A percentile compares a stretch with the other conserved stretches of the same genome.
Evolutionary conservation across 176 grass and related monocot genomes (phyloP).

Genomic region (Alloteropsis semialata): DNA sequence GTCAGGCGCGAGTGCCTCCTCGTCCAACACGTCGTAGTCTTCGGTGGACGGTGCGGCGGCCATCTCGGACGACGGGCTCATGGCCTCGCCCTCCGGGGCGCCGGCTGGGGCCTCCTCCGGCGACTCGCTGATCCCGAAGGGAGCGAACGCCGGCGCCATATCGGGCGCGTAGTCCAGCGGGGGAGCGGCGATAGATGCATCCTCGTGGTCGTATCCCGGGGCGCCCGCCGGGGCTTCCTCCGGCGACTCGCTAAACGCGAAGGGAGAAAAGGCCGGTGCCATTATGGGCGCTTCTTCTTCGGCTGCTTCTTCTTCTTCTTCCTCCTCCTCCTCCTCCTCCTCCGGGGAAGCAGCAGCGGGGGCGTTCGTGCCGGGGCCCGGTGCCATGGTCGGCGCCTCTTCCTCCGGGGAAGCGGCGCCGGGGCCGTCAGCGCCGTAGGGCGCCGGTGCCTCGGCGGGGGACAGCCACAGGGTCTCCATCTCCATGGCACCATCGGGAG

Average conservation of each 20-base stretch:
- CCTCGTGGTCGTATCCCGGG: neutral
- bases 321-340: neutral
- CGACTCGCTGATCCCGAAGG: neutral
- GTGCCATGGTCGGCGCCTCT: too few relatives aligned
- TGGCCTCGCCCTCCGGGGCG: slow-evolving; percentile 14
- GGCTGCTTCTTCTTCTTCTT: too few relatives aligned
- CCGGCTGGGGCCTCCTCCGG: slow-evolving; percentile 8
- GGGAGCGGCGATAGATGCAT: neutral
- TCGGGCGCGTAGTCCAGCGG: neutral
- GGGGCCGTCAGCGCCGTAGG: neutral
- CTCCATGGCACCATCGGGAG: too few relatives aligned
- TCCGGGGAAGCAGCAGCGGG: neutral
- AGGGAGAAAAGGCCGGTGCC: neutral
- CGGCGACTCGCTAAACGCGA: neutral
- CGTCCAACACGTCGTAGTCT: slow-evolving; percentile 8
- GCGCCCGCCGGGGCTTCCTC: slow-evolving; percentile 26
- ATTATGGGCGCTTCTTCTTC: neutral
- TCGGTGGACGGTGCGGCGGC: slow-evolving; percentile 1
- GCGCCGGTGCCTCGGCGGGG: neutral
- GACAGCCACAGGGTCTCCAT: neutral
- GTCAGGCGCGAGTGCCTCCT: neutral
- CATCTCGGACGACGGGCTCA: neutral
- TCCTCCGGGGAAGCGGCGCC: too few relatives aligned
- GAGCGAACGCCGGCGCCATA: neutral
- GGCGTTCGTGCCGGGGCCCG: too few relatives aligned